A percentile compares a stretch with the other conserved stretches of the same genome.
phyloP scores from a whole-genome alignment of 2,329 filamentous ascomycete species.

The Pseudonectria buxi region DNA sequence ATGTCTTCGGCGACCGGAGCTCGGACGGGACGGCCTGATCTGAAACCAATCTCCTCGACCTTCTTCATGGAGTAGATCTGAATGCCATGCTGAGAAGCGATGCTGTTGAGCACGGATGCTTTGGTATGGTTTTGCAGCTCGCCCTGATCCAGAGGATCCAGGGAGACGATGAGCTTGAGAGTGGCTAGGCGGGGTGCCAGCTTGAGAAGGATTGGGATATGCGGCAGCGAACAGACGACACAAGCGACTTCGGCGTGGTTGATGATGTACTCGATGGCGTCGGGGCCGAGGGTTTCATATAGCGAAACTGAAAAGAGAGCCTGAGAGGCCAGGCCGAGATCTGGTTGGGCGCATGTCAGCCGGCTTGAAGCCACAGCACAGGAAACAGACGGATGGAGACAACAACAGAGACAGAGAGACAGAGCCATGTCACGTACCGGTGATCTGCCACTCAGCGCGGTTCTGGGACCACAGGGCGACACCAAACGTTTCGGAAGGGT shows the following conservation, averaged over 20 bases:
- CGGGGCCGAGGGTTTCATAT: slow-evolving; percentile 90
- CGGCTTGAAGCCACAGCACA: neutral
- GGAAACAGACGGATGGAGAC: neutral
- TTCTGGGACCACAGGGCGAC: slow-evolving; percentile 85
- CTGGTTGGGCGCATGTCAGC: slow-evolving; percentile 33
- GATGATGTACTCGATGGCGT: slow-evolving; percentile 91
- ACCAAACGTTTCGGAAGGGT: slow-evolving; percentile 57
- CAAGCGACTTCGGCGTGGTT: slow-evolving; percentile 75
- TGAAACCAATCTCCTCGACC: slow-evolving; percentile 73
- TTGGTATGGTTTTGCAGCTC: slow-evolving; percentile 76
- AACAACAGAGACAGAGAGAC: neutral
- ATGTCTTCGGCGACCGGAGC: slow-evolving; percentile 68
- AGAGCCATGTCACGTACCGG: slow-evolving; percentile 42
- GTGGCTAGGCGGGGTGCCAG: slow-evolving; percentile 67
- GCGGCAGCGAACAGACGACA: slow-evolving; percentile 71
- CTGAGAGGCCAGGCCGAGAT: slow-evolving; percentile 82
- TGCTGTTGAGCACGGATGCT: slow-evolving; percentile 63
- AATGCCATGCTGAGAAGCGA: slow-evolving; percentile 69
- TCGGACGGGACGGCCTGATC: slow-evolving; percentile 62
- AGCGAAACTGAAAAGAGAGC: slow-evolving; percentile 85
- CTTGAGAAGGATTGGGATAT: slow-evolving; percentile 76
- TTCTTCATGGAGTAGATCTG: slow-evolving; percentile 71
- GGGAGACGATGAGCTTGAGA: slow-evolving; percentile 79
- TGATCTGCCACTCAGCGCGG: slow-evolving; percentile 80
- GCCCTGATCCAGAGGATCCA: slow-evolving; percentile 76